Percentiles rank a stretch among this genome's conserved stretches.
phyloP scores from a whole-genome alignment of 2,329 filamentous ascomycete genomes.

The Colletotrichum spinosum region DNA sequence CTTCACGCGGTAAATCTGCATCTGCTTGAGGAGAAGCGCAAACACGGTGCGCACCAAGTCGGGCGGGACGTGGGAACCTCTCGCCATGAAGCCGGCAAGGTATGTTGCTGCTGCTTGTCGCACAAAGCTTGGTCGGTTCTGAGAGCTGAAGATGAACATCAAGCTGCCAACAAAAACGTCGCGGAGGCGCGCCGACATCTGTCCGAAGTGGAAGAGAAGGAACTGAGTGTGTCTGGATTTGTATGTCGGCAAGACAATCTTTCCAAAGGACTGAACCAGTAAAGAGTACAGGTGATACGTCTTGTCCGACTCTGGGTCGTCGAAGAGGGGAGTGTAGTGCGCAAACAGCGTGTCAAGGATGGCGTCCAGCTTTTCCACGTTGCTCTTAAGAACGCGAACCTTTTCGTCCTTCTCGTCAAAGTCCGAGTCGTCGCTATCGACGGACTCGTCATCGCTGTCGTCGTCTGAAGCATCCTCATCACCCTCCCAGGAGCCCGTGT shows the following conservation, averaged over 20 bases:
- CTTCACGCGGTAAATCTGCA: slow-evolving; percentile 78
- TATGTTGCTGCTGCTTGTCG: slow-evolving; percentile 87
- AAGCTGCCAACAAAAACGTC: slow-evolving; percentile 86
- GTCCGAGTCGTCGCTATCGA: slow-evolving; percentile 76
- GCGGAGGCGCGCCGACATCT: slow-evolving; percentile 81
- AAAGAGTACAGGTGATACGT: slow-evolving; percentile 81
- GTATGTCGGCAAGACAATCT: slow-evolving; percentile 89
- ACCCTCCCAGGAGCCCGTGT: slow-evolving; percentile 57
- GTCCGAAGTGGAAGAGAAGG: slow-evolving; percentile 93
- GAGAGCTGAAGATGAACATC: slow-evolving; percentile 63
- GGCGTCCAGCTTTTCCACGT: slow-evolving; percentile 90
- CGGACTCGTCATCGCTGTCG: slow-evolving; percentile 77
- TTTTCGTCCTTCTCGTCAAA: slow-evolving; percentile 71
- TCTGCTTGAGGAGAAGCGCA: slow-evolving; percentile 79
- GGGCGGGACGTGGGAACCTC: slow-evolving; percentile 83
- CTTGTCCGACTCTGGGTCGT: slow-evolving; percentile 73
- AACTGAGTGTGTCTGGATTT: slow-evolving; percentile 96
- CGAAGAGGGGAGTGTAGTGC: slow-evolving; percentile 81
- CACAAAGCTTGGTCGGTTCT: slow-evolving; percentile 62
- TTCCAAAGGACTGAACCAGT: slow-evolving; percentile 86
- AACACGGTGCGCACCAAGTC: slow-evolving; percentile 86
- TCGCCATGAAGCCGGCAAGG: slow-evolving; percentile 92
- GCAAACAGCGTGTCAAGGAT: slow-evolving; percentile 90
- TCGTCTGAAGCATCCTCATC: slow-evolving; percentile 69
- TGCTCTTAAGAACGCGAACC: slow-evolving; percentile 80